phyloP scores from a whole-genome alignment of 2,329 filamentous ascomycete species.

The Cladosporium phlei region DNA sequence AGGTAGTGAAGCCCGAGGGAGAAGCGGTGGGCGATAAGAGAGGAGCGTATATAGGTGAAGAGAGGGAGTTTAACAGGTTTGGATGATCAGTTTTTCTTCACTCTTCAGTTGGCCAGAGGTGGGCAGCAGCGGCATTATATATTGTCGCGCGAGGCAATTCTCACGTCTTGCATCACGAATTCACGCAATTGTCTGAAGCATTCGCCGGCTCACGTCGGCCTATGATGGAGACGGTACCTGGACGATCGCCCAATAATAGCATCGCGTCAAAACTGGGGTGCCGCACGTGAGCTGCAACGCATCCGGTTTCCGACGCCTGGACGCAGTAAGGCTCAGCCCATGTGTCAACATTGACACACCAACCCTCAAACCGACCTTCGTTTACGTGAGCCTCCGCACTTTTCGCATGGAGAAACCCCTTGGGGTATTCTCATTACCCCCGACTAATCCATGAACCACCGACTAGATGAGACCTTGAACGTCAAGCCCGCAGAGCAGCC shows the following conservation, averaged over 20 bases:
- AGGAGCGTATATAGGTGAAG: too few relatives aligned
- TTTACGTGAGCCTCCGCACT: conserved; percentile 2
- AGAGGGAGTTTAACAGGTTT: too few relatives aligned
- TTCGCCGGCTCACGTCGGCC: conserved; percentile 6
- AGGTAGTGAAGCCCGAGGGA: neutral
- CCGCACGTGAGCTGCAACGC: too few relatives aligned
- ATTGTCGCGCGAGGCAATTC: neutral
- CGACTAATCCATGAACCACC: neutral
- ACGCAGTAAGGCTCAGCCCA: too few relatives aligned
- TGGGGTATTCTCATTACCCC: conserved; percentile 2
- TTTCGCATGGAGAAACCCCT: conserved; percentile 12
- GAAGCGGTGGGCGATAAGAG: conserved; percentile 1
- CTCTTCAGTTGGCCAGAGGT: too few relatives aligned
- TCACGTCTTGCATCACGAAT: conserved; percentile 10
- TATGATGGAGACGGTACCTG: conserved; percentile 11
- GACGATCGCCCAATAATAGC: conserved; percentile 10
- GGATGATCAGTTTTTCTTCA: too few relatives aligned
- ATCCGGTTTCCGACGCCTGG: too few relatives aligned
- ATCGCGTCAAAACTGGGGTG: too few relatives aligned
- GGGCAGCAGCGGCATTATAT: conserved; percentile 7
- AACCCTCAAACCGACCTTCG: neutral
- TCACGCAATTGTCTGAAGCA: neutral
- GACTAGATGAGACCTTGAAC: neutral
- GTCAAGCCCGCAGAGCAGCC: neutral
- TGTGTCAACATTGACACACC: conserved; percentile 11